A percentile compares a stretch with the other conserved stretches of the same genome.
phyloP scores from a whole-genome alignment of 768 basidiomycete genomes.

The Russula foetens region DNA sequence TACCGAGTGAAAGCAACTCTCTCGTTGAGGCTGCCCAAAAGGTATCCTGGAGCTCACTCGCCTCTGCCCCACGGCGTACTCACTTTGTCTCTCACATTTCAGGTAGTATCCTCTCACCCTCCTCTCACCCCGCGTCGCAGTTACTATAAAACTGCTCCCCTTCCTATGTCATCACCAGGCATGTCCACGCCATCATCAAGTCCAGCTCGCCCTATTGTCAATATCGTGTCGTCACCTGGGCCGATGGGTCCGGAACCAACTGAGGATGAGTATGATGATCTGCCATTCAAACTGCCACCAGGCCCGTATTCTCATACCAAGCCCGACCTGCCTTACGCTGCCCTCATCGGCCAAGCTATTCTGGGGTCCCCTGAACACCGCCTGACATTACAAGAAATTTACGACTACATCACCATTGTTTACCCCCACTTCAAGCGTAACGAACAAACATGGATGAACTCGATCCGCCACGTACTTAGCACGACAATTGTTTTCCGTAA shows the following conservation, averaged over 20 bases:
- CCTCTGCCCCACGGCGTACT: slow-evolving; percentile 23
- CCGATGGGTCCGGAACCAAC: slow-evolving; percentile 60
- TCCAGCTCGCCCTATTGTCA: slow-evolving; percentile 50
- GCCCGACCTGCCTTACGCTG: slow-evolving; percentile 88
- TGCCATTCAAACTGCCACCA: slow-evolving; percentile 73
- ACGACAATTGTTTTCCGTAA: slow-evolving; percentile 90
- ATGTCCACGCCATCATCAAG: slow-evolving; percentile 56
- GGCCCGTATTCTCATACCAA: slow-evolving; percentile 76
- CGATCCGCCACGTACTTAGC: slow-evolving; percentile 92
- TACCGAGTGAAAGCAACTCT: slow-evolving; percentile 16
- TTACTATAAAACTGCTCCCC: slow-evolving; percentile 34
- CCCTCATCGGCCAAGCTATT: slow-evolving; percentile 92
- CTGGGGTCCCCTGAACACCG: slow-evolving; percentile 76
- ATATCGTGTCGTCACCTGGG: slow-evolving; percentile 79
- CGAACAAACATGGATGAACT: slow-evolving; percentile 97
- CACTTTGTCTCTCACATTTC: slow-evolving; percentile 18
- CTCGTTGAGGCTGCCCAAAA: slow-evolving; percentile 25
- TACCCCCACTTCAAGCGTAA: slow-evolving; percentile 91
- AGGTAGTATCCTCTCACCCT: slow-evolving; percentile 30
- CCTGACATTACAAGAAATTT: slow-evolving; percentile 91
- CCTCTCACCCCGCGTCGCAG: slow-evolving; percentile 44
- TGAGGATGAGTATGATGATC: slow-evolving; percentile 55
- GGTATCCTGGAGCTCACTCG: slow-evolving; percentile 22
- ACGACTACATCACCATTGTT: slow-evolving; percentile 89
- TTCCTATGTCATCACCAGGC: slow-evolving; percentile 55